Evolutionary conservation across 495 filamentous ascomycete species (phyloP).

Genomic region (Aspergillus biplanus): DNA sequence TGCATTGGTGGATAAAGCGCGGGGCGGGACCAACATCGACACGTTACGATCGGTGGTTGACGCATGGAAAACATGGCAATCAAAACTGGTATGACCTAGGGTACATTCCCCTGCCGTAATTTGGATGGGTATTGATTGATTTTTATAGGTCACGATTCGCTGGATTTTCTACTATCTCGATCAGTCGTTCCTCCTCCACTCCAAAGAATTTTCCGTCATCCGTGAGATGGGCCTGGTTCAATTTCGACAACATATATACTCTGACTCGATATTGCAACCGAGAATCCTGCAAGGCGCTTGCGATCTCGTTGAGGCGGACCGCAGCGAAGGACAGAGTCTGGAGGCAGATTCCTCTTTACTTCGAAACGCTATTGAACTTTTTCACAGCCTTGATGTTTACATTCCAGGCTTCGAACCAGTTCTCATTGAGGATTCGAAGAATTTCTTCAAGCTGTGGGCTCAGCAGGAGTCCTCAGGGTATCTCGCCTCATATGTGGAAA

Average conservation of each 20-base stretch:
- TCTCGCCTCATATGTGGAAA: conserved; percentile 72
- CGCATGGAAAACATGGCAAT: conserved; percentile 79
- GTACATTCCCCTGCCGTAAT: neutral
- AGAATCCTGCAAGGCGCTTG: conserved; percentile 73
- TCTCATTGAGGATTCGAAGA: conserved; percentile 67
- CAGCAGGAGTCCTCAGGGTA: conserved; percentile 58
- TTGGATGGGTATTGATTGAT: conserved; percentile 8
- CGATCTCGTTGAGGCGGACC: conserved; percentile 73
- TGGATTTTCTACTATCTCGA: conserved; percentile 93
- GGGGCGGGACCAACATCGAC: conserved; percentile 58
- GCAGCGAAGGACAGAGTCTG: conserved; percentile 48
- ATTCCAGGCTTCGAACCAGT: conserved; percentile 73
- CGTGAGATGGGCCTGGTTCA: conserved; percentile 60
- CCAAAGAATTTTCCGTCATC: conserved; percentile 58
- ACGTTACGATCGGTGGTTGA: conserved; percentile 65
- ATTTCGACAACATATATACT: conserved; percentile 60
- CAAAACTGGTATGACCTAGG: conserved; percentile 64
- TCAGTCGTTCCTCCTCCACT: conserved; percentile 79
- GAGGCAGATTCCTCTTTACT: conserved; percentile 58
- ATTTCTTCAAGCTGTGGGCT: conserved; percentile 68
- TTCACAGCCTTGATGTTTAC: conserved; percentile 82
- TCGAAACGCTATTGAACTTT: conserved; percentile 72
- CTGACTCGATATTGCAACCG: conserved; percentile 52
- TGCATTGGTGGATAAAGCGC: conserved; percentile 52
- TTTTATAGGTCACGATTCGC: conserved; percentile 66